Evolutionary conservation across 192 early-diverging fungal genomes (phyloP), one percentile per base, ranked within the genome.

Genomic region (Powellomyces hirtus): DNA sequence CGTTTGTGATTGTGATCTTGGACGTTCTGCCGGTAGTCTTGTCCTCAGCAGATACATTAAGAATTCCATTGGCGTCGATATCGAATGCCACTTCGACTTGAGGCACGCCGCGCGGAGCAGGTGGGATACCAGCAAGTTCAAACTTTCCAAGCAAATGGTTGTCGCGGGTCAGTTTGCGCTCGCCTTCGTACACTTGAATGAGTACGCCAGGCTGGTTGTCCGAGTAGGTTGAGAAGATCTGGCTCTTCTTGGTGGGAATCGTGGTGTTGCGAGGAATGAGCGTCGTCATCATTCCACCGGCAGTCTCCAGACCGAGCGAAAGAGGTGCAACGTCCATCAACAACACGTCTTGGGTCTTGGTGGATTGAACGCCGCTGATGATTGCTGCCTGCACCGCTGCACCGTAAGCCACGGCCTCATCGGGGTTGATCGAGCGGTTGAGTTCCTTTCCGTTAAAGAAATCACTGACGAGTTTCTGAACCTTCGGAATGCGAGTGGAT

Each of bases 61-160:
- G 83, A 73, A 97, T 92, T 79, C 92, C 91, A 84, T 95, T 93
- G 70, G 89, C 89, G 70, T 97, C 92, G 60, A 95, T 84, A 80
- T 94, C 94, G 61, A 97, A 95, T 37, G 91, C 85, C 46, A 97
- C 94, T 79, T 93, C 90, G 72, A 97, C 89, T 83, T 94, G 92
- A 37, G 93, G 92, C 52, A 94, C 90, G 74, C 93, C 76, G 63
- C 94, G 92, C 26, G 92, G 92, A 53, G 93, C 94, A 51, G 92
- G 93, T 7, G 93, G 89, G 72, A 97, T 97, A 65, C 92, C 92
- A 29, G 90, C 86, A 63, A 95, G 87, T 64, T 94, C 92, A 75
- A 95, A 94, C 83, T 95, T 94, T 65, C 94, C 94, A 59, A 97
- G 90, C 58, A 94, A 76, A 84, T 97, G 94, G 90, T 97, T 95